Evolutionary conservation across 1,284 basidiomycete species (phyloP).

Genomic region (Neotropicomus parvogracilis): DNA sequence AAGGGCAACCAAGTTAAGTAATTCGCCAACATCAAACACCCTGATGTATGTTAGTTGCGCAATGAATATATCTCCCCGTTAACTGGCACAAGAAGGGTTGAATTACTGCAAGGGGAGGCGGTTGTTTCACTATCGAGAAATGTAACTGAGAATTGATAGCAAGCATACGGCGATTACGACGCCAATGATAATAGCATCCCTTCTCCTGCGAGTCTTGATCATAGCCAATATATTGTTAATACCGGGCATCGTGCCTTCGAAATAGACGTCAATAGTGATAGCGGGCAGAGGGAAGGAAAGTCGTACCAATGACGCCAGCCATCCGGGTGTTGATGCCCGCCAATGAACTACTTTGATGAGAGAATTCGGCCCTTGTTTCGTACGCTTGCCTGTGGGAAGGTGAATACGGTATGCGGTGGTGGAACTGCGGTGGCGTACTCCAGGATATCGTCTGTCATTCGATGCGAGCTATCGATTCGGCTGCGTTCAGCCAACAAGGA

Average conservation of each 20-base stretch:
- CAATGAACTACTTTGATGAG: conserved; percentile 76
- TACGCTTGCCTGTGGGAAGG: conserved; percentile 80
- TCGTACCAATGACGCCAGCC: conserved; percentile 75
- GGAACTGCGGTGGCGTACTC: conserved; percentile 53
- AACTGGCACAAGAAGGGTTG: background rate
- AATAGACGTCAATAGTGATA: background rate
- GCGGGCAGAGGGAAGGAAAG: background rate
- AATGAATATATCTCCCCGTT: background rate
- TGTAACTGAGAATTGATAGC: conserved; percentile 76
- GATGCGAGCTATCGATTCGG: conserved; percentile 87
- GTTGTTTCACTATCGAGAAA: conserved; percentile 45
- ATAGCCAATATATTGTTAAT: conserved; percentile 89
- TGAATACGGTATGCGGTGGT: conserved; percentile 11
- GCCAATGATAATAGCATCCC: conserved; percentile 90
- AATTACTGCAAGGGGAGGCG: conserved; percentile 4
- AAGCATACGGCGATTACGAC: conserved; percentile 82
- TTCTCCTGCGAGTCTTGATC: conserved; percentile 86
- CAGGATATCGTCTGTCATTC: conserved; percentile 91
- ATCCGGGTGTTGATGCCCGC: conserved; percentile 81
- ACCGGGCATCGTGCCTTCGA: conserved; percentile 81
- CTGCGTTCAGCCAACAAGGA: conserved; percentile 84
- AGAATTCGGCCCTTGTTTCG: conserved; percentile 93
- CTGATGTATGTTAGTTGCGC: background rate
- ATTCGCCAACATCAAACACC: background rate
- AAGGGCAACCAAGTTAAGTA: conserved; percentile 39